Base-by-base conservation (phyloP, 768 basidiomycete species). In the Kwoniella mangroviensis region DNA sequence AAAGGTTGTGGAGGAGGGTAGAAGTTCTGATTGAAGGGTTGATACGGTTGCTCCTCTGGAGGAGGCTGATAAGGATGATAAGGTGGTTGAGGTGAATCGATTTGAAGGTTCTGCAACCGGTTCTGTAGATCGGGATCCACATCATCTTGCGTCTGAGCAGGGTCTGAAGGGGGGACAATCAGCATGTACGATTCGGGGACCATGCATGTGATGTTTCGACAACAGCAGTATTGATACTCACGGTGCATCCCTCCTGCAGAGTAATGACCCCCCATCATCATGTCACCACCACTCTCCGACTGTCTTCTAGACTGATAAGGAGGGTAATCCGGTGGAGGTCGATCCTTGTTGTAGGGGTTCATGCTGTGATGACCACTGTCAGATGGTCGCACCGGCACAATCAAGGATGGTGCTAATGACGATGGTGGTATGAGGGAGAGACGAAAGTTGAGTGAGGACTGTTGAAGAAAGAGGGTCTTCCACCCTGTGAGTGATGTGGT, bases 21-120 rank as follows among this genome's bases (percentile, higher is more conserved):
- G 15, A 57, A 49, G 28, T 51, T 63, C 2, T 56, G 26, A 41
- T 19, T 28, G 34, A 17, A 64, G 13, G 68, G 45, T 21, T 69
- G 68, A 49, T 62, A 69, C 1, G 53, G 62, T 19, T 56, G 62
- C 13, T 49, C 45, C 10, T 63, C 54, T 24, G 63, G 63, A 53
- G 41, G 21, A 49, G 60, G 54, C 49, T 53, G 67, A 26, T 52
- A 54, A 55, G 60, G 40, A 45, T 55, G 24, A 22, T 68, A 51
- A 34, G 52, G 26, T 41, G 63, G 34, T 64, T 40, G 63, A 54
- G 63, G 13, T 34, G 63, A 26, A 21, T 55, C 63, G n/a, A 64
- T 55, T n/a, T 64, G 42, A 10, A 64, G 63, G 15, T 64, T 64
- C 28, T 64, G 63, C 49, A 64, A 12, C 21, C 22, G 49, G 28